Evolutionary conservation across 148 eudicot genomes (phyloP).

Genomic region (Rhododendron vialii): DNA sequence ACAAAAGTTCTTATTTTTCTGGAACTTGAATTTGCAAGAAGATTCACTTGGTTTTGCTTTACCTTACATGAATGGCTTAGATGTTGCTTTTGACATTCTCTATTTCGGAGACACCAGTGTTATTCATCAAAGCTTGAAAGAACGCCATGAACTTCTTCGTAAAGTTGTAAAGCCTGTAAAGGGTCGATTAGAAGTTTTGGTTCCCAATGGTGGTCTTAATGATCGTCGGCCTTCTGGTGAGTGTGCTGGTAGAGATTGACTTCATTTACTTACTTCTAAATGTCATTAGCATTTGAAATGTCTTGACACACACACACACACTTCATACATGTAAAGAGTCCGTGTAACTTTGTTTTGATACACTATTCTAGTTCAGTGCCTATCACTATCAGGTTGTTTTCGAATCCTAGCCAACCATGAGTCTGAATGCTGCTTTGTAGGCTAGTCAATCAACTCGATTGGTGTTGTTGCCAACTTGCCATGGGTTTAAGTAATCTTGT

Average conservation of each 20-base stretch:
- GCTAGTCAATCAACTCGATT: background rate
- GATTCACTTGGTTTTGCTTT: slow-evolving; percentile 6
- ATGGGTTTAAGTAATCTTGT: background rate
- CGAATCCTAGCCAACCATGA: background rate
- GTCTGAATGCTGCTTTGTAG: background rate
- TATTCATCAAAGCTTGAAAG: slow-evolving; percentile 83
- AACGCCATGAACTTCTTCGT: slow-evolving; percentile 68
- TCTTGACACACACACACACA: background rate
- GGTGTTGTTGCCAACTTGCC: background rate
- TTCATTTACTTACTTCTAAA: background rate
- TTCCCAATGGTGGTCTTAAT: slow-evolving; percentile 78
- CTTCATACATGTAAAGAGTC: background rate
- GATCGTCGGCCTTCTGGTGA: slow-evolving; percentile 48
- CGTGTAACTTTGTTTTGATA: background rate
- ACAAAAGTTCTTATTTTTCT: background rate
- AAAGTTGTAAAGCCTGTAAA: slow-evolving; percentile 73
- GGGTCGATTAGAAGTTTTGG: slow-evolving; percentile 71
- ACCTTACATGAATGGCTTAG: slow-evolving; percentile 45
- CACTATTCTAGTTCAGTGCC: background rate
- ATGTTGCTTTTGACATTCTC: slow-evolving; percentile 88
- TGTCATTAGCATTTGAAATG: background rate
- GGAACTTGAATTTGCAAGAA: background rate
- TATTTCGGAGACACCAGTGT: slow-evolving; percentile 95
- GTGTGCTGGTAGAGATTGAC: background rate
- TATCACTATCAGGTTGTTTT: background rate